A percentile compares a stretch with the other conserved stretches of the same genome.
Evolutionary conservation across 2,329 filamentous ascomycete species (phyloP).

Genomic region (Fusarium chlamydosporum): DNA sequence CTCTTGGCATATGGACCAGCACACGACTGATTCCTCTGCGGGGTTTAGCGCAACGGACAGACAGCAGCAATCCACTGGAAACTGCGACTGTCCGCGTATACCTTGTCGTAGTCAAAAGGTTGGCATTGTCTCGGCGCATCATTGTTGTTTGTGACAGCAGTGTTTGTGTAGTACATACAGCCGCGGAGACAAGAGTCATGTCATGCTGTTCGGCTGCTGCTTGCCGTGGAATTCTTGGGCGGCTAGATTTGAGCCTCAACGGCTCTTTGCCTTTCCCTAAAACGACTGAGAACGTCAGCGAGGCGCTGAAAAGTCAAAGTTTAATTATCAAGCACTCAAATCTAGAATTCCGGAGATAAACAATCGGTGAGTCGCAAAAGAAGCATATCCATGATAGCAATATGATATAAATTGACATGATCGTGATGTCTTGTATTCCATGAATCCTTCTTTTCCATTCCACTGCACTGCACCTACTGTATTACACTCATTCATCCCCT

Average conservation of each 20-base stretch:
- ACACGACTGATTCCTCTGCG: constrained; percentile 35
- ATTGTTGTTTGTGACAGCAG: constrained; percentile 23
- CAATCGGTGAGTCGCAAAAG: background rate
- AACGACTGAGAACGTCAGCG: constrained; percentile 11
- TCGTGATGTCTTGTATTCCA: background rate
- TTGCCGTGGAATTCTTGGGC: constrained; percentile 33
- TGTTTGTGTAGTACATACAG: constrained; percentile 5
- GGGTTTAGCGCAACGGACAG: constrained; percentile 29
- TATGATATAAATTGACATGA: background rate
- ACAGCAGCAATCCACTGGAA: constrained; percentile 7
- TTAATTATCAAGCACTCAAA: background rate
- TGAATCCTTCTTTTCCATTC: too few relatives aligned
- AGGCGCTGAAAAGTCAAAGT: constrained; percentile 10
- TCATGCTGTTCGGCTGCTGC: constrained; percentile 15
- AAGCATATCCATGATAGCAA: background rate
- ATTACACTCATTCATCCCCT: background rate
- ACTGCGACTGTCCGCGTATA: background rate
- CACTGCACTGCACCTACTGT: too few relatives aligned
- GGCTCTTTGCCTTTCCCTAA: background rate
- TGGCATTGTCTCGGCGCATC: constrained; percentile 31
- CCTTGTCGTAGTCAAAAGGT: constrained; percentile 5
- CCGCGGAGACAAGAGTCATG: background rate
- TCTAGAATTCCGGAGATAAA: background rate
- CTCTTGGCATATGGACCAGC: constrained; percentile 30
- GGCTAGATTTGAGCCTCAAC: constrained; percentile 22